A percentile compares a stretch with the other conserved stretches of the same genome.
Evolutionary conservation across 345 rosid genomes (phyloP).

Genomic region (Ailanthus altissimus): DNA sequence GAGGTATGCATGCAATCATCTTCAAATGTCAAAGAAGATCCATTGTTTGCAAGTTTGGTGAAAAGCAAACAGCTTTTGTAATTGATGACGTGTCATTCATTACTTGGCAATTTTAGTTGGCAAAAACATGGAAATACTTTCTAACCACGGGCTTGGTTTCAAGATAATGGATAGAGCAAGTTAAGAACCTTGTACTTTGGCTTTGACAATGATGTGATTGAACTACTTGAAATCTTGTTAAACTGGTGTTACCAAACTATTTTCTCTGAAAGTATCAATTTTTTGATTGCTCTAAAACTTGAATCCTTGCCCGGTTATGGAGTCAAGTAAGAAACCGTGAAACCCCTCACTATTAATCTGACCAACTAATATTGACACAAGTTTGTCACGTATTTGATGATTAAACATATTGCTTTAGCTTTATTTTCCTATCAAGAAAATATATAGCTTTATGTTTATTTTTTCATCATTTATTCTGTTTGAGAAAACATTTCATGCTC

Average conservation of each 20-base stretch:
- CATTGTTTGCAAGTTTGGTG: background rate
- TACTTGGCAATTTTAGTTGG: background rate
- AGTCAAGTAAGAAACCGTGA: background rate
- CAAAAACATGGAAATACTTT: background rate
- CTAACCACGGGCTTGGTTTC: too few relatives aligned
- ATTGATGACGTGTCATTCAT: background rate
- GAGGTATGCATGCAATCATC: constrained; percentile 54
- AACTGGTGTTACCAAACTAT: background rate
- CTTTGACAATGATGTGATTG: background rate
- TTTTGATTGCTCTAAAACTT: background rate
- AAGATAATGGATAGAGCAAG: background rate
- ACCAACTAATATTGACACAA: background rate
- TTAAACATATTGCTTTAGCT: background rate
- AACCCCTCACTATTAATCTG: background rate
- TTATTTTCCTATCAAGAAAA: too few relatives aligned
- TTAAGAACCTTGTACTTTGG: background rate
- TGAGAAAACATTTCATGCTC: too few relatives aligned
- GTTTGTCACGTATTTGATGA: background rate
- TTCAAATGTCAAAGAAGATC: background rate
- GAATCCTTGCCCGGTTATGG: background rate
- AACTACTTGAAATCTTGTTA: background rate
- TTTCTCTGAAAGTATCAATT: background rate
- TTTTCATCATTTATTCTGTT: too few relatives aligned
- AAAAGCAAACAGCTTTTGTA: background rate
- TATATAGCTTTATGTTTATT: too few relatives aligned